Evolutionary conservation across 2,329 filamentous ascomycete genomes (phyloP).

Genomic region (Mycosphaerelloides madeirae): DNA sequence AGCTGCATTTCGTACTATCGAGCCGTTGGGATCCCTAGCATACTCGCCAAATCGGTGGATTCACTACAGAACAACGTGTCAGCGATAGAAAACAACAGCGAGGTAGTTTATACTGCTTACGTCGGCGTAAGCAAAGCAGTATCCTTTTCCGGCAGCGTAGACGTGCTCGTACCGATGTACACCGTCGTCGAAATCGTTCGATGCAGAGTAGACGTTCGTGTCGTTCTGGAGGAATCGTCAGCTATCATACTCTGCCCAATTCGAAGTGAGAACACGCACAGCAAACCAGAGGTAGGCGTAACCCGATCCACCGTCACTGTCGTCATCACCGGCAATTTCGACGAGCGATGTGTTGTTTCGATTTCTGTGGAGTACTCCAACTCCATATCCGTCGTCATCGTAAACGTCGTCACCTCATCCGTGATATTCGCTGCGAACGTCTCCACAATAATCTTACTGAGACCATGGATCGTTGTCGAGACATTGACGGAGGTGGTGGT

Average conservation of each 20-base stretch:
- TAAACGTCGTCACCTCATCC: slow-evolving; percentile 36
- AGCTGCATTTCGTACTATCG: too few species aligned
- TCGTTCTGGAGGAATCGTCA: slow-evolving; percentile 7
- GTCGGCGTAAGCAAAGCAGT: slow-evolving; percentile 8
- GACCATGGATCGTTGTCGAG: slow-evolving; percentile 36
- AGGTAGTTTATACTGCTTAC: slow-evolving; percentile 3
- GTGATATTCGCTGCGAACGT: slow-evolving; percentile 38
- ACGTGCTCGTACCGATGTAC: slow-evolving; percentile 19
- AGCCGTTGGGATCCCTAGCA: slow-evolving; percentile 5
- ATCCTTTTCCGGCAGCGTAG: slow-evolving; percentile 13
- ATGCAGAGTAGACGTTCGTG: slow-evolving; percentile 15
- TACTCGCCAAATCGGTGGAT: slow-evolving; percentile 10
- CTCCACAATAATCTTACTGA: slow-evolving; percentile 35
- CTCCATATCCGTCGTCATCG: slow-evolving; percentile 36
- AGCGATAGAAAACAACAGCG: too few species aligned
- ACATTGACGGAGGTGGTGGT: slow-evolving; percentile 36
- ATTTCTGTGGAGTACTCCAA: slow-evolving; percentile 36
- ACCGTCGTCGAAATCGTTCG: slow-evolving; percentile 21
- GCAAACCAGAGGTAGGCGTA: slow-evolving; percentile 7
- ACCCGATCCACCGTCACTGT: slow-evolving; percentile 28
- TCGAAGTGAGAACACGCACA: slow-evolving; percentile 19
- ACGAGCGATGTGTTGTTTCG: slow-evolving; percentile 23
- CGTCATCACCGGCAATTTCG: slow-evolving; percentile 25
- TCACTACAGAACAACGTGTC: slow-evolving; percentile 1
- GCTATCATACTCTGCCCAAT: background rate